Evolutionary conservation across 1,139 yeast species (phyloP).

Genomic region (Hansenula sp.): DNA sequence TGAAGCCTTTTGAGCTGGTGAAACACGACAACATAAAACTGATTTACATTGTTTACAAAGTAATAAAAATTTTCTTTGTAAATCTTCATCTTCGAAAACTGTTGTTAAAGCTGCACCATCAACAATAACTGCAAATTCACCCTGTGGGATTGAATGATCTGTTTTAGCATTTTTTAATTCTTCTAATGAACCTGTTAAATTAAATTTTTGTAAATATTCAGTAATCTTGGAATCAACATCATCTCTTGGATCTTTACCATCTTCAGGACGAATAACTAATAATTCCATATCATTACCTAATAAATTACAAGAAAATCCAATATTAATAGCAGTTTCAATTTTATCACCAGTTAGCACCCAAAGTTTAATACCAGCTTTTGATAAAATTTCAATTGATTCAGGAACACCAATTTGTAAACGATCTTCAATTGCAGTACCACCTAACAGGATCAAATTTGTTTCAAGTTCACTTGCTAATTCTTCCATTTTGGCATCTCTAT

Average conservation of each 20-base stretch:
- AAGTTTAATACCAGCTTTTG: slow-evolving; percentile 87
- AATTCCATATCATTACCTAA: slow-evolving; percentile 84
- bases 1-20: slow-evolving; percentile 95
- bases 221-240: slow-evolving; percentile 53
- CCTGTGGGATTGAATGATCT: slow-evolving; percentile 76
- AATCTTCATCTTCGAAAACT: slow-evolving; percentile 54
- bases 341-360: slow-evolving; percentile 99
- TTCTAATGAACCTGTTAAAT: slow-evolving; percentile 54
- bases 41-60: slow-evolving; percentile 92
- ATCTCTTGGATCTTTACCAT: slow-evolving; percentile 35
- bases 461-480: slow-evolving; percentile 78
- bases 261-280: slow-evolving; percentile 52
- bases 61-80: slow-evolving; percentile 67
- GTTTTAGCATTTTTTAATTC: slow-evolving; percentile 56
- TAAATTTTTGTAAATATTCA: slow-evolving; percentile 60
- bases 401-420: slow-evolving; percentile 96
- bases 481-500: slow-evolving; percentile 78
- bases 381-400: slow-evolving; percentile 78
- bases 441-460: slow-evolving; percentile 63
- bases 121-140: slow-evolving; percentile 75
- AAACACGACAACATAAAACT: slow-evolving; percentile 92
- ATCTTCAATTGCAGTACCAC: slow-evolving; percentile 98
- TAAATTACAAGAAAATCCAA: slow-evolving; percentile 93
- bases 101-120: slow-evolving; percentile 89
- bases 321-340: slow-evolving; percentile 96